Evolutionary conservation across 371 early-diverging fungal species (phyloP).

Genomic region (Apophysomyces trapeziformis): DNA sequence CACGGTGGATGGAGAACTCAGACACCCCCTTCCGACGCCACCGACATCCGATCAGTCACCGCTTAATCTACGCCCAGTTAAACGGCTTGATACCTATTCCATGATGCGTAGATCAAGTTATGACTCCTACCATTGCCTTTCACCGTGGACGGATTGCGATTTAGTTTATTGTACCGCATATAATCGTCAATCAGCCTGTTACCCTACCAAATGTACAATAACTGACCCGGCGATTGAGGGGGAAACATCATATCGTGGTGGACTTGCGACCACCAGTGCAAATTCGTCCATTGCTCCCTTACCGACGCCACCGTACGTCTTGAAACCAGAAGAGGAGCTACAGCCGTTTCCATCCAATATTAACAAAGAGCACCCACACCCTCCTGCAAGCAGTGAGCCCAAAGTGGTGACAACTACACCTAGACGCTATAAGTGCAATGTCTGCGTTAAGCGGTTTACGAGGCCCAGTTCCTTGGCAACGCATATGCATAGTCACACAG

Average conservation of each 20-base stretch:
- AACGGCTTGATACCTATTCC: background rate
- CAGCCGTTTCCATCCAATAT: background rate
- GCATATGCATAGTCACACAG: conserved; percentile 69
- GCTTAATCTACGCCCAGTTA: background rate
- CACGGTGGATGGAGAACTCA: background rate
- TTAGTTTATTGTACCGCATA: background rate
- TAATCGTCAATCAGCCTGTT: background rate
- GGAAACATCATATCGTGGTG: background rate
- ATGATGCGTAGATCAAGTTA: conserved; percentile 3
- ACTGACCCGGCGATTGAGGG: background rate
- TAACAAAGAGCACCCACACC: background rate
- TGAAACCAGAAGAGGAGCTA: background rate
- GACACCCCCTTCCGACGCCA: conserved; percentile 1
- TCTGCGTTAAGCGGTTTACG: conserved; percentile 61
- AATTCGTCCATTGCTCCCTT: conserved; percentile 2
- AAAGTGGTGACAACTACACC: conserved; percentile 25
- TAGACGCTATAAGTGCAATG: conserved; percentile 46
- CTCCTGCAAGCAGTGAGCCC: conserved; percentile 11
- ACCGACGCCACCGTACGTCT: background rate
- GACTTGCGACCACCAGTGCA: background rate
- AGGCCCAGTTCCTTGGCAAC: conserved; percentile 66
- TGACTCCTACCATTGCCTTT: background rate
- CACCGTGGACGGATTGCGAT: background rate
- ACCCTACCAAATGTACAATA: background rate
- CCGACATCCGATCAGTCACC: background rate